phyloP scores from a whole-genome alignment of 1,139 yeast genomes.

The Yamadazyma triangularis region DNA sequence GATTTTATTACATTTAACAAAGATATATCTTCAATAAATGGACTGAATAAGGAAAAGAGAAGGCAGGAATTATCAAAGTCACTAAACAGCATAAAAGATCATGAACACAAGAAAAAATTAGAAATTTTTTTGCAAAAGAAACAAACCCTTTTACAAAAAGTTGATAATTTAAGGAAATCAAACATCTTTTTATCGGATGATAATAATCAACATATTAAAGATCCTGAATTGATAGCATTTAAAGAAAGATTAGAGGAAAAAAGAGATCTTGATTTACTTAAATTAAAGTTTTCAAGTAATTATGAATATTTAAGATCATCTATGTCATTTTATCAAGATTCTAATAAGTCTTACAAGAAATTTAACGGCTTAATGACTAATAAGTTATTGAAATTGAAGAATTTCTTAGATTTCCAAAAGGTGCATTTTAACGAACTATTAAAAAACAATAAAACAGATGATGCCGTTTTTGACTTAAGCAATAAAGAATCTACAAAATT shows the following conservation, averaged over 20 bases:
- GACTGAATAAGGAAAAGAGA: conserved; percentile 22
- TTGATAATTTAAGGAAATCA: conserved; percentile 23
- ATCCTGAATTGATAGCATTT: conserved; percentile 23
- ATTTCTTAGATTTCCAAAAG: conserved; percentile 38
- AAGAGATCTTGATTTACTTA: conserved; percentile 34
- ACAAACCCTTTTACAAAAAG: conserved; percentile 18
- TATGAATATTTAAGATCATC: conserved; percentile 34
- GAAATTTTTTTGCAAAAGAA: conserved; percentile 12
- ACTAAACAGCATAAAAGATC: conserved; percentile 14
- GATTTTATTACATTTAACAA: conserved; percentile 3
- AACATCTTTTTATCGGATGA: conserved; percentile 19
- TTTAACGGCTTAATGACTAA: conserved; percentile 26
- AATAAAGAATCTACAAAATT: conserved; percentile 33
- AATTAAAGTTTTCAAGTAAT: conserved; percentile 28
- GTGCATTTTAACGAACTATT: conserved; percentile 23
- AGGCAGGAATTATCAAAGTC: conserved; percentile 18
- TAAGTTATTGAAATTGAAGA: conserved; percentile 36
- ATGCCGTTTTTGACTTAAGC: conserved; percentile 29
- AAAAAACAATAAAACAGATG: conserved; percentile 13
- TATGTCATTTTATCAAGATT: conserved; percentile 33
- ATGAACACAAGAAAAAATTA: conserved; percentile 3
- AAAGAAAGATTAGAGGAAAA: conserved; percentile 14
- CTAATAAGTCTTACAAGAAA: conserved; percentile 32
- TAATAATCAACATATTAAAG: conserved; percentile 16
- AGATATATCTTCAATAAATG: conserved; percentile 22